Evolutionary conservation across 2,329 filamentous ascomycete genomes (phyloP).

Genomic region (Basipetospora chlamydospora): DNA sequence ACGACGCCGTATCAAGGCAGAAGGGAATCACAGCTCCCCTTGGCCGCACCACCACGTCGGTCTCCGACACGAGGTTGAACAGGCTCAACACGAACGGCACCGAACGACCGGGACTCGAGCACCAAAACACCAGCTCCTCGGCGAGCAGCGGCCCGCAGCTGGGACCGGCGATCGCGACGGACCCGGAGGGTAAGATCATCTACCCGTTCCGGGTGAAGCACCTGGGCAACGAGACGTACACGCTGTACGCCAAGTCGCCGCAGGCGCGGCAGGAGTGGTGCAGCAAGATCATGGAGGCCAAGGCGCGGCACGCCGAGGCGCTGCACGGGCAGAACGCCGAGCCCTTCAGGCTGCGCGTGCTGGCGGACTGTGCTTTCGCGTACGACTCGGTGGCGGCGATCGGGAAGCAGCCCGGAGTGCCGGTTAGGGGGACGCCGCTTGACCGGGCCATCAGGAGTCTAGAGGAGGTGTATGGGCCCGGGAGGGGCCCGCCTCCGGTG

Average conservation of each 20-base stretch:
- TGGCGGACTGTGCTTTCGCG: slow-evolving; percentile 83
- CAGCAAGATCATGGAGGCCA: slow-evolving; percentile 83
- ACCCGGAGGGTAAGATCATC: slow-evolving; percentile 68
- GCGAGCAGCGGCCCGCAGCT: slow-evolving; percentile 27
- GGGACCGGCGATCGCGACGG: slow-evolving; percentile 34
- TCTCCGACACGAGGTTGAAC: slow-evolving; percentile 42
- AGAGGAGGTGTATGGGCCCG: slow-evolving; percentile 60
- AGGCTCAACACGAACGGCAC: slow-evolving; percentile 37
- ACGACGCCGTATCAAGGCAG: slow-evolving; percentile 75
- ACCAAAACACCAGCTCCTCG: slow-evolving; percentile 54
- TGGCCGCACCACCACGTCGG: slow-evolving; percentile 43
- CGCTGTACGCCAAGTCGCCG: slow-evolving; percentile 66
- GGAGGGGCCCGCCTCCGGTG: slow-evolving; percentile 58
- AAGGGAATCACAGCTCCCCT: slow-evolving; percentile 57
- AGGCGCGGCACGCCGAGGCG: slow-evolving; percentile 81
- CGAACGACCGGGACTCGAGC: slow-evolving; percentile 46
- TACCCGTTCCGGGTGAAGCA: slow-evolving; percentile 96
- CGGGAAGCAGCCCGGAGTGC: slow-evolving; percentile 49
- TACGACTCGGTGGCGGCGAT: slow-evolving; percentile 51
- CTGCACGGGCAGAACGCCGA: slow-evolving; percentile 88
- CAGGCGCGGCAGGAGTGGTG: slow-evolving; percentile 79
- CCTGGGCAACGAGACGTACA: slow-evolving; percentile 85
- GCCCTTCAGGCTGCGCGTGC: slow-evolving; percentile 79
- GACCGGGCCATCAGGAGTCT: slow-evolving; percentile 83
- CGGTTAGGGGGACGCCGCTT: slow-evolving; percentile 80